These are phyloP conservation scores for Melocanna baccifera DNA, from an alignment of 176 grass and related monocot genomes.

Conservation along the genomic window DNA sequence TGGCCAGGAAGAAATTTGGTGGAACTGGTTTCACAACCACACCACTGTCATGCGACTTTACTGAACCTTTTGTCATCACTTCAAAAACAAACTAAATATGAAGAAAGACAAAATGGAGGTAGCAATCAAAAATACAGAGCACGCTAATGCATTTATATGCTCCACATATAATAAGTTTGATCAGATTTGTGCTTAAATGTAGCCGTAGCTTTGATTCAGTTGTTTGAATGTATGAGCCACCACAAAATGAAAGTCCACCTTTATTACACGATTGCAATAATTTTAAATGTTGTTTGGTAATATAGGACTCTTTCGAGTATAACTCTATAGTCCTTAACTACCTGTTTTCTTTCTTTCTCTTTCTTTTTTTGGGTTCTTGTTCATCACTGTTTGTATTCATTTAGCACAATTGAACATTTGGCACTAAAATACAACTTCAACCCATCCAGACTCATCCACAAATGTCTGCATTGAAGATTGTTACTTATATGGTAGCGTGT, in stretches of 20 bases:
- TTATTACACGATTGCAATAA: not conserved
- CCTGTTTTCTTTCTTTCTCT: not conserved
- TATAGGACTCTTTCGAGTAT: not conserved
- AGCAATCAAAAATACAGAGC: not conserved
- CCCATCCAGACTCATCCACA: conserved; percentile 56
- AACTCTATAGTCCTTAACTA: not conserved
- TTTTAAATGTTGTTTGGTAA: not conserved
- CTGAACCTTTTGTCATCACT: not conserved
- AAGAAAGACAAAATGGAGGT: not conserved
- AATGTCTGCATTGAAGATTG: conserved; percentile 91
- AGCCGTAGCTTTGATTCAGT: conserved; percentile 1
- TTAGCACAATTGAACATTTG: not conserved
- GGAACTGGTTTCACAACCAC: conserved; percentile 74
- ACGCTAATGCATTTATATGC: not conserved
- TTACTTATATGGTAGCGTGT: conserved; percentile 6
- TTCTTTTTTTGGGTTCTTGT: not conserved
- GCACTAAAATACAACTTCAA: conserved; percentile 27
- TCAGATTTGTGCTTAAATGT: conserved; percentile 8
- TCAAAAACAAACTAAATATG: conserved; percentile 1
- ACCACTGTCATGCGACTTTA: not conserved
- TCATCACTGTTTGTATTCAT: not conserved
- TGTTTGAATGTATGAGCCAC: not conserved
- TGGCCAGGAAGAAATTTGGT: conserved; percentile 80
- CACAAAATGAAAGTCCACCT: not conserved
- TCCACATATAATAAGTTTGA: not conserved